Base-by-base conservation (phyloP, 768 basidiomycete genomes). In the Tricholoma hemisulphureum region DNA sequence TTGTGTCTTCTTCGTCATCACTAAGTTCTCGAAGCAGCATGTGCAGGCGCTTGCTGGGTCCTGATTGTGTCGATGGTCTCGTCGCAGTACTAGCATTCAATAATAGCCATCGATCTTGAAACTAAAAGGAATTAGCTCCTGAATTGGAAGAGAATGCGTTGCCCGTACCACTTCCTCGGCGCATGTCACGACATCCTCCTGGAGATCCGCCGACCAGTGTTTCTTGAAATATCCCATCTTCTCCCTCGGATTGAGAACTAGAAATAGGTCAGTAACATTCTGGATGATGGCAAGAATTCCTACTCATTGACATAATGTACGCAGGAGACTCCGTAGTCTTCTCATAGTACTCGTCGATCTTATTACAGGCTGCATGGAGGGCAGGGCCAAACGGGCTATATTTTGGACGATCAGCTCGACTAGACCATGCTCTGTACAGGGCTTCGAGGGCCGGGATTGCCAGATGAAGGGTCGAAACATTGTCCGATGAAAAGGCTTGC, bases 321-420 rank as follows among this genome's bases (percentile, higher is more conserved):
- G 70, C 71, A 56, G 69, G 63, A 6, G 64, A 69, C 14, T 72
- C 69, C 2, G 56, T 57, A 2, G 71, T 71, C 41, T 67, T 65
- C 31, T 70, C 59, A 58, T 77, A 75, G 54, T 77, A 75, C 23
- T 71, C 63, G 14, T 61, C 54, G 16, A 77, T 60, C 58, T 77
- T 78, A 1, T 58, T 48, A 20, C 65, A 52, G 1, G 63, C 76
- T 1, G 67, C 67, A 9, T 63, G 35, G 6, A 76, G 54, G 3
- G 65, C 70, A 41, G 34, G 2, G 21, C 13, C 11, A 59, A 73
- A 72, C 13, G 49, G 50, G 8, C 13, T 10, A 46, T 70, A 72
- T 14, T 58, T 53, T 3, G 21, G 14, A 16, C 64, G 63, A 2
- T 37, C 48, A 1, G 55, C 23, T n/a, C 55, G 55, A 26, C 59